Evolutionary conservation across 2,329 filamentous ascomycete species (phyloP), one percentile per base, ranked within the genome.

Genomic region (Alternaria brassicicola): DNA sequence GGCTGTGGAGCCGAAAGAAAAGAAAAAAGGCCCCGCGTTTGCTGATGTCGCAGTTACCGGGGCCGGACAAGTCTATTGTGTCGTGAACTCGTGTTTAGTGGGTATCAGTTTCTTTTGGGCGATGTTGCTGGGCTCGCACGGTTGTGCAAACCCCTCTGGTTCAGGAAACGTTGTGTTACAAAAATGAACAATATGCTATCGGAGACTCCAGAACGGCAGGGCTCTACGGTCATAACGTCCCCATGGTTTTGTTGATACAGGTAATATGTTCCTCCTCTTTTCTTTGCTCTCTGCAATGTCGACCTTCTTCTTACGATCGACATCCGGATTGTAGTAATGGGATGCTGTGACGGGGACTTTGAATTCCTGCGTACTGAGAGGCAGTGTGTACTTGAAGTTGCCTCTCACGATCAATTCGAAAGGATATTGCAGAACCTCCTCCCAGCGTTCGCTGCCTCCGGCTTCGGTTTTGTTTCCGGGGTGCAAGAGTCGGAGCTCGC

Each of bases 331-430:
- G 55, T 77, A 77, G 51, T 64, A 66, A 54, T 76, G 76, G 31
- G 69, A 65, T 10, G 76, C 78, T 13, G 75, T 79, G 30, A 85
- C 77, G 65, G 72, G 81, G 69, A 83, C 83, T n/a, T 81, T 85
- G 66, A 83, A 79, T 39, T 79, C 79, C 15, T 81, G 79, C 4
- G 84, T 85, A 59, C 81, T 85, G 53, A 89, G 78, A 7, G 87
- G 86, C 3, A 89, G 78, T 61, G 86, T 83, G 71, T 99, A 99
- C 72, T 93, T 93, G 66, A 99, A 83, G 13, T 95, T 90, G 21
- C 95, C 95, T 68, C 95, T 89, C 39, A 99, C 86, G 60, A 98
- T 94, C 47, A 99, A 84, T 66, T 97, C 92, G 68, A 98, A 99
- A 42, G 94, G 91, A 76, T 97, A 91, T 64, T 96, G 87, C 49